Base-by-base conservation (phyloP, 306 rosid species). In the Rubus idaeus region DNA sequence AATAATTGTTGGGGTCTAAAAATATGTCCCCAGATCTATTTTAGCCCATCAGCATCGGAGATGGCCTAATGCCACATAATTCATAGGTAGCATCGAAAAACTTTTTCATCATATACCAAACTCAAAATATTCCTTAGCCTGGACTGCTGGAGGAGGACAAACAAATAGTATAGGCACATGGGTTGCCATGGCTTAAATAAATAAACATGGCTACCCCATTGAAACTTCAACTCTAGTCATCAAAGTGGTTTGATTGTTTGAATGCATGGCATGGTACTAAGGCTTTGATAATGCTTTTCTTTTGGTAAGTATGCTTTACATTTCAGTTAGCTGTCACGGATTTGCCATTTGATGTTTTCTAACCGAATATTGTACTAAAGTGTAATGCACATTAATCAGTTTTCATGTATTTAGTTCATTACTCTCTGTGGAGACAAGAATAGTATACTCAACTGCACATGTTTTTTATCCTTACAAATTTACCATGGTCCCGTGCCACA, bases 401-500 rank as follows among this genome's bases (percentile, higher is more conserved):
- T 10, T 20, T 35, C 10, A 8, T 8, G 68, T 78, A 46, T 77
- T 39, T 45, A 26, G 57, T 49, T 47, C 42, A 61, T 35, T 61
- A 78, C 35, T 64, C 26, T 57, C 69, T 18, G 21, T 17, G 72
- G 67, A 39, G 67, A 80, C 57, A 39, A 80, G 35, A 4, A 69
- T n/a, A n/a, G n/a, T n/a, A n/a, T 61, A 68, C 68, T 49, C 5
- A 11, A 40, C 49, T 62, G 8, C 57, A 41, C 80, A 42, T 68
- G 70, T 14, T 18, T 57, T 6, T 47, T 37, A 56, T 30, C 75
- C 30, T 51, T 17, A 30, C 2, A 56, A 56, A n/a, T 12, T 35
- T 3, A 56, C 14, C 10, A 11, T 12, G 49, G 40, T 39, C 71
- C 30, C 47, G 30, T 41, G 21, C 26, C 67, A 57, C 23, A 30